These are phyloP conservation scores for Talaromyces sp. DNA, from an alignment of 2,329 filamentous ascomycete genomes.

Conservation along the genomic window DNA sequence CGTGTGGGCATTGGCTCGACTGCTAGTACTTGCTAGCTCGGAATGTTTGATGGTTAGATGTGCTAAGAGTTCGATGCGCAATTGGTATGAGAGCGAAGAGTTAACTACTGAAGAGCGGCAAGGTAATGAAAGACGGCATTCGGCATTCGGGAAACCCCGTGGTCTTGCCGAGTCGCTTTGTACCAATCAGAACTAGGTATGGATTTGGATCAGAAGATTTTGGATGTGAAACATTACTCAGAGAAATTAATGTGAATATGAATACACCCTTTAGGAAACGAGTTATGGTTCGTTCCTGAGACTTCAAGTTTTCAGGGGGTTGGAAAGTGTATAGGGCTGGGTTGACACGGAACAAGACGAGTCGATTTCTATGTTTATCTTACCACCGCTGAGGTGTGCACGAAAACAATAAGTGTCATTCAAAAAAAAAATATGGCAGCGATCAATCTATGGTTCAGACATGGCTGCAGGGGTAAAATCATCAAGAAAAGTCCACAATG, in stretches of 20 bases:
- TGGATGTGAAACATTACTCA: no score
- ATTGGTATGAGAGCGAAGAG: background rate
- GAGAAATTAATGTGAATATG: no score
- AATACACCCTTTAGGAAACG: no score
- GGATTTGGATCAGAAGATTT: background rate
- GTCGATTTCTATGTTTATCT: no score
- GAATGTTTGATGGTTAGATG: background rate
- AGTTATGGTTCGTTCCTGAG: no score
- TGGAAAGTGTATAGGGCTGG: no score
- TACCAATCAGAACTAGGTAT: background rate
- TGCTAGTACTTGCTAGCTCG: background rate
- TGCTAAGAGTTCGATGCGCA: background rate
- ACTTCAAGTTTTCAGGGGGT: no score
- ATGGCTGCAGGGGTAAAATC: background rate
- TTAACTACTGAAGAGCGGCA: background rate
- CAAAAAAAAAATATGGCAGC: no score
- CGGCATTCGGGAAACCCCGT: background rate
- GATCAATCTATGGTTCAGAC: background rate
- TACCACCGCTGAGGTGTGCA: background rate
- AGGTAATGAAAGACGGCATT: background rate
- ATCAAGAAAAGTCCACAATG: constrained; percentile 4
- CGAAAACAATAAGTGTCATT: no score
- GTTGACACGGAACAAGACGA: no score
- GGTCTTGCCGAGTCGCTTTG: background rate
- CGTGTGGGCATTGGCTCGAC: background rate